Percentiles rank a stretch among this genome's conserved stretches.
Evolutionary conservation across 768 basidiomycete species (phyloP).

Genomic region (Rhizopogon sp.): DNA sequence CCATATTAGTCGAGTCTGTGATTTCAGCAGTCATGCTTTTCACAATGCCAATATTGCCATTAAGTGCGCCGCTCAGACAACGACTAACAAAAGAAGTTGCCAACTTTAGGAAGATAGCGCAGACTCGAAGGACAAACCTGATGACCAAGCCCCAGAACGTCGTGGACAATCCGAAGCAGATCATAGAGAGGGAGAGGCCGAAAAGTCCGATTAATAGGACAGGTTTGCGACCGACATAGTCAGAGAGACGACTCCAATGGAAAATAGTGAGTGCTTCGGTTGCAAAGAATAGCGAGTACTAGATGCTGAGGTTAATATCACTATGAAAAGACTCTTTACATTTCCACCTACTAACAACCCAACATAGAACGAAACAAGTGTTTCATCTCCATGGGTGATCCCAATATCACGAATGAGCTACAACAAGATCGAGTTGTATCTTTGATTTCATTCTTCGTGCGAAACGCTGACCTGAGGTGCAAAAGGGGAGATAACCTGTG

Average conservation of each 20-base stretch:
- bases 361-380: constrained; percentile 42
- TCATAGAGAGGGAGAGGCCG: constrained; percentile 42
- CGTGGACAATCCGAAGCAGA: constrained; percentile 42
- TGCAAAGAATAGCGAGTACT: constrained; percentile 47
- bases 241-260: constrained; percentile 47
- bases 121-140: constrained; percentile 24
- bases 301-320: not conserved
- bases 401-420: constrained; percentile 26
- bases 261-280: constrained; percentile 43
- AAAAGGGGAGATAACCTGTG: constrained; percentile 72
- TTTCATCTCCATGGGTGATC: constrained; percentile 40
- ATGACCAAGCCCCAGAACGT: constrained; percentile 39
- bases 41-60: constrained; percentile 52
- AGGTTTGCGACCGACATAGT: constrained; percentile 45
- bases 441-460: not conserved
- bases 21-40: constrained; percentile 44
- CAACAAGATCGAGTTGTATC: not conserved
- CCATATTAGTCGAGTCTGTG: constrained; percentile 28
- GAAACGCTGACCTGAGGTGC: constrained; percentile 46
- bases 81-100: constrained; percentile 25
- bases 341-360: constrained; percentile 38
- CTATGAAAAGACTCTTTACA: not conserved
- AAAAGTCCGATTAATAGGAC: constrained; percentile 40
- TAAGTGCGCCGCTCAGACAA: constrained; percentile 40
- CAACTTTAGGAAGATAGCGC: not conserved